Conservation (phyloP, 2,329 filamentous ascomycete species). For the Chrysoporthe deuterocubensis region DNA sequence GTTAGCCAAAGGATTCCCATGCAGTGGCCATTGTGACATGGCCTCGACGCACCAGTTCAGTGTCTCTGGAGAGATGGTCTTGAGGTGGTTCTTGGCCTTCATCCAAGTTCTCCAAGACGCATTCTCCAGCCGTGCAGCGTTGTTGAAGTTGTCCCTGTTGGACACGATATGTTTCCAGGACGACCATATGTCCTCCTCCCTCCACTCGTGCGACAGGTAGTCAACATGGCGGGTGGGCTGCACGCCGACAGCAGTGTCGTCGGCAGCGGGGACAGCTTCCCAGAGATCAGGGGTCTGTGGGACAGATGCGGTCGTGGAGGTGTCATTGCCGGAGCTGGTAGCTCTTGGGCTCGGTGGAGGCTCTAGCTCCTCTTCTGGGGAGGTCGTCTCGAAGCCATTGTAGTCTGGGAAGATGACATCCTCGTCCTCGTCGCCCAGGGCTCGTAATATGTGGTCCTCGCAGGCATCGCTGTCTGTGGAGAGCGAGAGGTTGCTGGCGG, state of each 20-base stretch:
- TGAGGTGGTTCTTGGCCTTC: constrained; percentile 85
- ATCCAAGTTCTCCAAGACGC: constrained; percentile 98
- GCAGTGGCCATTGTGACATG: not conserved
- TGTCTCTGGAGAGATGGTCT: constrained; percentile 86
- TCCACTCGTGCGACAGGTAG: constrained; percentile 91
- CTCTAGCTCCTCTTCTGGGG: constrained; percentile 53
- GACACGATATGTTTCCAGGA: constrained; percentile 94
- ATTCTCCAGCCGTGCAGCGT: constrained; percentile 85
- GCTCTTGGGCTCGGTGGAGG: constrained; percentile 55
- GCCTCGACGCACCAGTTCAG: constrained; percentile 78
- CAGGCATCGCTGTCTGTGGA: constrained; percentile 51
- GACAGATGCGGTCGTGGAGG: constrained; percentile 54
- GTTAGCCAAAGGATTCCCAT: constrained; percentile 18
- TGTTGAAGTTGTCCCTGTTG: constrained; percentile 76
- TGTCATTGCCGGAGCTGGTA: constrained; percentile 57
- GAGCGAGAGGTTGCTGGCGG: constrained; percentile 66
- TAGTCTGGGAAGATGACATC: constrained; percentile 34
- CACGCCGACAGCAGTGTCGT: constrained; percentile 75
- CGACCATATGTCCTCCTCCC: constrained; percentile 94
- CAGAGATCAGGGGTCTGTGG: constrained; percentile 60
- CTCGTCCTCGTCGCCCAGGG: constrained; percentile 51
- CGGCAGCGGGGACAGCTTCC: constrained; percentile 61
- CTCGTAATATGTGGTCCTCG: constrained; percentile 46
- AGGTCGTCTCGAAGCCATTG: constrained; percentile 34
- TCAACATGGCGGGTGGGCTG: constrained; percentile 90